Conservation (phyloP, 2,329 filamentous ascomycete species). For the Aspergillus jensenii region DNA sequence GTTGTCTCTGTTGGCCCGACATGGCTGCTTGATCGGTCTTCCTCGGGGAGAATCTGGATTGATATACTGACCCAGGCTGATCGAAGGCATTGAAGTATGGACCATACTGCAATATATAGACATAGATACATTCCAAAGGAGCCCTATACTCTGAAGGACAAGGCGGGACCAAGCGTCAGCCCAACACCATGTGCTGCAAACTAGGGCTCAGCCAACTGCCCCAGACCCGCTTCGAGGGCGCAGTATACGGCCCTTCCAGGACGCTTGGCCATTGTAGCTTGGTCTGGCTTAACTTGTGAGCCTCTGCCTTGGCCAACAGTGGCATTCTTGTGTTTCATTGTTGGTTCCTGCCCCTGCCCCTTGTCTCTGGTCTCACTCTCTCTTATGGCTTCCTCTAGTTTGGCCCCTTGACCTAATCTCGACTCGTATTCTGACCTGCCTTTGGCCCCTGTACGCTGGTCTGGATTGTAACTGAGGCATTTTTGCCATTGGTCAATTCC, state of each 20-base stretch:
- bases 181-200: not conserved
- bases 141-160: not conserved
- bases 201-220: not conserved
- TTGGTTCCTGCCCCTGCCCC: not conserved
- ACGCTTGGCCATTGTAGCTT: not conserved
- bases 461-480: not conserved
- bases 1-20: not conserved
- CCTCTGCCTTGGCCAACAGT: not conserved
- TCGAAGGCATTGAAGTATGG: not conserved
- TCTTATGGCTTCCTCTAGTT: not conserved
- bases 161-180: too few relatives aligned
- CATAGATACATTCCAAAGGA: not conserved
- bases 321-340: not conserved
- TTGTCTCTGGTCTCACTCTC: not conserved
- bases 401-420: not conserved
- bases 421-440: not conserved
- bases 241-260: not conserved
- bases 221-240: not conserved
- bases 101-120: too few relatives aligned
- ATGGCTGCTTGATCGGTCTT: not conserved
- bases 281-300: not conserved
- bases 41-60: not conserved
- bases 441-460: not conserved
- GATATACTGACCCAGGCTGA: not conserved
- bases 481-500: not conserved